These are phyloP conservation scores for Capsicum pubescens DNA, from an alignment of 257 asterid species.

Conservation along the genomic window DNA sequence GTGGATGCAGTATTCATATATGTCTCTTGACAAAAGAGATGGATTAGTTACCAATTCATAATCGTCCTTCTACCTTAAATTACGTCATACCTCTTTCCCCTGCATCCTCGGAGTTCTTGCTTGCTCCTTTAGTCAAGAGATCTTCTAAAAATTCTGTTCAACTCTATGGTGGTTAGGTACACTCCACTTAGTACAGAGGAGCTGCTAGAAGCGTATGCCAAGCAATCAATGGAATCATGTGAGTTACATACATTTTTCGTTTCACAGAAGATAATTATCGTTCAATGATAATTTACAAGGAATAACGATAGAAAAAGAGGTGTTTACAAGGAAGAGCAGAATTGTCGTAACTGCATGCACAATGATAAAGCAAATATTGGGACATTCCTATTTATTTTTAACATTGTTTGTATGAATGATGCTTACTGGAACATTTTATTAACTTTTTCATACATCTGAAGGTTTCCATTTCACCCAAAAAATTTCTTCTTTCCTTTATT, in stretches of 20 bases:
- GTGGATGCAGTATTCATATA: neutral
- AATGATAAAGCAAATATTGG: constrained; percentile 11
- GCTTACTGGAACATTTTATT: neutral
- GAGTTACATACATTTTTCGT: constrained; percentile 40
- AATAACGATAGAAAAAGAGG: neutral
- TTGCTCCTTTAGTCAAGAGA: neutral
- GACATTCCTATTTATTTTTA: neutral
- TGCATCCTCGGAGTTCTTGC: neutral
- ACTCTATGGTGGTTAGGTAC: constrained; percentile 61
- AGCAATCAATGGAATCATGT: constrained; percentile 77
- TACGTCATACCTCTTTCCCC: constrained; percentile 3
- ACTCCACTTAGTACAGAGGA: constrained; percentile 85
- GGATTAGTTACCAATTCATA: neutral
- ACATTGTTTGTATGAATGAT: constrained; percentile 5
- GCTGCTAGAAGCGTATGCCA: constrained; percentile 73
- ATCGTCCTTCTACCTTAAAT: neutral
- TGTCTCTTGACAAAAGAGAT: neutral
- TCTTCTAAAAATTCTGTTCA: constrained; percentile 23
- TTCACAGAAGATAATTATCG: neutral
- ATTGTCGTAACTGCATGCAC: neutral
- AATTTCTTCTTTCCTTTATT: neutral
- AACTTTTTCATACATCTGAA: neutral
- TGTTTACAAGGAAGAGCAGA: neutral
- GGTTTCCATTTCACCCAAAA: neutral
- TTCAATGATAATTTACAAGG: neutral